A percentile compares a stretch with the other conserved stretches of the same genome.
phyloP scores from a whole-genome alignment of 345 rosid species.

The Erucastrum elatum region DNA sequence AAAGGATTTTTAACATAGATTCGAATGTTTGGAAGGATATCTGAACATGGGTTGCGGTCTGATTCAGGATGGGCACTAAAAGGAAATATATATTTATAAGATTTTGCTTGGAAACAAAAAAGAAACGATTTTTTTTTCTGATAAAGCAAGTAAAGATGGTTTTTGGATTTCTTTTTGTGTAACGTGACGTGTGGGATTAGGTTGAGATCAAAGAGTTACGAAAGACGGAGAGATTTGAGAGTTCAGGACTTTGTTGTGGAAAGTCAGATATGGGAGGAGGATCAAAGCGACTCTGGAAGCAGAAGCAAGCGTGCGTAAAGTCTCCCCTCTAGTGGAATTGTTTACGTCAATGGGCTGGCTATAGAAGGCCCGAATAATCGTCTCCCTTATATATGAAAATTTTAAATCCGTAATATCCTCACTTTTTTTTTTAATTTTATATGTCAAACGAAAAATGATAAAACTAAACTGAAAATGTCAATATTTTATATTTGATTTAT shows the following conservation, averaged over 20 bases:
- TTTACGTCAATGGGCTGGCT: too few relatives aligned
- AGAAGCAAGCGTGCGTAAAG: neutral
- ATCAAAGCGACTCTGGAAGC: neutral
- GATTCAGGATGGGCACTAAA: conserved; percentile 21
- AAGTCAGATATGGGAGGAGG: neutral
- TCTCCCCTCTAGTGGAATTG: neutral
- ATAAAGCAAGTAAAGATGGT: neutral
- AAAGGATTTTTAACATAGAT: conserved; percentile 29
- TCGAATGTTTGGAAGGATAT: conserved; percentile 16
- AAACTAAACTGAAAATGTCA: too few relatives aligned
- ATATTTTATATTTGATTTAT: too few relatives aligned
- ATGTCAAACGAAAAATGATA: too few relatives aligned
- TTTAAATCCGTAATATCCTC: too few relatives aligned
- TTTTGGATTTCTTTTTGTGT: neutral
- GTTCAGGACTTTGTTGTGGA: conserved; percentile 15
- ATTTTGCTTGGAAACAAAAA: conserved; percentile 6
- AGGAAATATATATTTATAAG: neutral
- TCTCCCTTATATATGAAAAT: too few relatives aligned
- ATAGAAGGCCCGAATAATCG: too few relatives aligned
- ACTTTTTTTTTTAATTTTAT: too few relatives aligned
- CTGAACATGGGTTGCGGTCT: conserved; percentile 24
- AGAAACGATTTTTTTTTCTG: neutral
- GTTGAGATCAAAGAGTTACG: conserved; percentile 22
- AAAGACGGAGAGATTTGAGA: neutral
- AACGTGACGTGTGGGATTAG: conserved; percentile 45